These are phyloP conservation scores for Mediolabrus comicus DNA, from an alignment of 108 stramenopile species.

Conservation along the genomic window DNA sequence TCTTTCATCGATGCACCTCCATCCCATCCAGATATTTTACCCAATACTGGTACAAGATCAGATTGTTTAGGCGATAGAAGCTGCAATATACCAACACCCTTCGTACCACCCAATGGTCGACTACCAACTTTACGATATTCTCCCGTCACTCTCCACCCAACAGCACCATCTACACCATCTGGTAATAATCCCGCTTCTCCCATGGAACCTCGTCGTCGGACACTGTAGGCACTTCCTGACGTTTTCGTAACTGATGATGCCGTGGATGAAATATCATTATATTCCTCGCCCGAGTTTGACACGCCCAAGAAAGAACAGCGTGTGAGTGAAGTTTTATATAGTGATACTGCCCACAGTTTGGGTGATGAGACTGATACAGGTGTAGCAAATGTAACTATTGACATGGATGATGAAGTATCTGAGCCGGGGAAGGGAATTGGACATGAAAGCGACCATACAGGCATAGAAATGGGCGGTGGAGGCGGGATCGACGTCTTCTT, in stretches of 20 bases:
- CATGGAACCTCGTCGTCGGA: conserved; percentile 11
- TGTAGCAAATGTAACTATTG: conserved; percentile 63
- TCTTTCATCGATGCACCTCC: conserved; percentile 31
- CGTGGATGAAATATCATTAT: conserved; percentile 33
- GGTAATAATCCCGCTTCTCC: conserved; percentile 17
- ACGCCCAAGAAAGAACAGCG: conserved; percentile 51
- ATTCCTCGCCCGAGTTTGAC: conserved; percentile 18
- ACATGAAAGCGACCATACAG: conserved; percentile 56
- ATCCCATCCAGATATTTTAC: conserved; percentile 56
- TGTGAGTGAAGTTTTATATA: conserved; percentile 56
- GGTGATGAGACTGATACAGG: conserved; percentile 57
- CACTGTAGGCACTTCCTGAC: neutral
- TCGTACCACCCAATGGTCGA: neutral
- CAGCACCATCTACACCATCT: conserved; percentile 1
- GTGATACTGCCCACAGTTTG: conserved; percentile 54
- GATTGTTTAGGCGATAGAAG: conserved; percentile 45
- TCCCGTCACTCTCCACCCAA: conserved; percentile 11
- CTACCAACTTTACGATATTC: neutral
- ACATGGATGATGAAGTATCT: conserved; percentile 52
- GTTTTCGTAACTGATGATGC: conserved; percentile 28
- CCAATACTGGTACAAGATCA: conserved; percentile 50
- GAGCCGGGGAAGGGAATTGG: conserved; percentile 4
- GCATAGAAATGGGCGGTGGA: conserved; percentile 56
- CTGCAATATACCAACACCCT: conserved; percentile 53
- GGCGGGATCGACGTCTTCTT: conserved; percentile 13